Evolutionary conservation across 331 rosid genomes (phyloP), one percentile per base, ranked within the genome.

Genomic region (Saraca asoca): DNA sequence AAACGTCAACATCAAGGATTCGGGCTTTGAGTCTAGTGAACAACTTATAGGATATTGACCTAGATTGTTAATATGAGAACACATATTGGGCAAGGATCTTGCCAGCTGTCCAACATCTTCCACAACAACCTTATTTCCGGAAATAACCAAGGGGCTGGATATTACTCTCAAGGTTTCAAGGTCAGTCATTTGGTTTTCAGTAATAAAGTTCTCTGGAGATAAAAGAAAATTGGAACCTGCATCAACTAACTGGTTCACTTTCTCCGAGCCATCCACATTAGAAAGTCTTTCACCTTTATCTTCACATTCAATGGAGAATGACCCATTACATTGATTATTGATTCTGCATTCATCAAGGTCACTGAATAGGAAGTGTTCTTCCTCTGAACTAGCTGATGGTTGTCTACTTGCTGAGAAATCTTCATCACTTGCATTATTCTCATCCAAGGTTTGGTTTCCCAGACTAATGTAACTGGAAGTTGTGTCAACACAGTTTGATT

Each of bases 61-160:
- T 69, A 74, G 52, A 55, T 55, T 55, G 51, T 52, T 64, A 66
- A 37, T 51, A 29, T 14, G 31, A 73, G 78, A 46, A 79, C 74
- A 64, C 74, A 83, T 53, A 70, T 16, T 78, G n/a, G 98, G 97
- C 77, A 88, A 73, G 42, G 98, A 93, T 62, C 66, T 85, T 13
- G 63, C 69, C 53, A 41, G 69, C 75, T 64, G 76, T 60, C 43
- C 75, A 70, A 70, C 83, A 62, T 84, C 79, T 53, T 75, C 66
- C 9, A 66, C 72, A 57, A 37, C 62, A 71, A 52, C 79, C 64
- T 48, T 70, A 20, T 46, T 76, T 76, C 75, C 60, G 12, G 77
- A 85, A 72, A 88, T 80, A 51, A 19, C 70, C 10, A 88, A 71
- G 69, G 89, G 87, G 67, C 50, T 37, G 48, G 88, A 79, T 39